Evolutionary conservation across 2,329 filamentous ascomycete genomes (phyloP).

Genomic region (Botrytis elliptica): DNA sequence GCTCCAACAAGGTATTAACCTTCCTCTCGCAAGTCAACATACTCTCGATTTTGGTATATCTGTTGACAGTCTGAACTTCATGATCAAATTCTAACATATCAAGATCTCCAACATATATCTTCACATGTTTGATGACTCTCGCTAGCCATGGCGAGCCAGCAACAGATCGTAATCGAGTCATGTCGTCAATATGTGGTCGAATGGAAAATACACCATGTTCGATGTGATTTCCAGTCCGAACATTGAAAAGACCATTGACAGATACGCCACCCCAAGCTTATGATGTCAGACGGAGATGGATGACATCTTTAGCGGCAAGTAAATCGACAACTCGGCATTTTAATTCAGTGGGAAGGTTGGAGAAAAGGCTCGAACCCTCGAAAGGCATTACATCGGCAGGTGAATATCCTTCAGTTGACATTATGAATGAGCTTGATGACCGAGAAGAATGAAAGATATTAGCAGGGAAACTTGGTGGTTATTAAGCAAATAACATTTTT

Average conservation of each 20-base stretch:
- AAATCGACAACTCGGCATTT: conserved; percentile 9
- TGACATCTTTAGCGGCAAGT: conserved; percentile 16
- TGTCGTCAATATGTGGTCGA: conserved; percentile 17
- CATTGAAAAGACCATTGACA: conserved; percentile 12
- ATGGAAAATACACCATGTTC: conserved; percentile 13
- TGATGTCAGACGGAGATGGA: conserved; percentile 9
- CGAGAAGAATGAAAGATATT: background rate
- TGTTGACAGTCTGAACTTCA: conserved; percentile 19
- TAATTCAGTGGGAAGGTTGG: conserved; percentile 7
- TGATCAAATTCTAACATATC: conserved; percentile 20
- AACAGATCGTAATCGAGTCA: conserved; percentile 9
- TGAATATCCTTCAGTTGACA: background rate
- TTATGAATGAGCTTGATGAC: background rate
- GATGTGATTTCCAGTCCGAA: background rate
- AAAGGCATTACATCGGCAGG: no score
- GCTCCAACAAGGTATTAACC: background rate
- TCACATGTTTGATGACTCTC: conserved; percentile 14
- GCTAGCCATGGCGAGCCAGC: conserved; percentile 14
- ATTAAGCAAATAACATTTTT: no score
- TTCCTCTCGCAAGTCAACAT: background rate
- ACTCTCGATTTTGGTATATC: conserved; percentile 7
- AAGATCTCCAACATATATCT: conserved; percentile 19
- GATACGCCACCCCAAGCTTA: conserved; percentile 3
- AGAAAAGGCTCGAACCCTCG: background rate
- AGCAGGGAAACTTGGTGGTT: background rate